Percentiles rank a stretch among this genome's conserved stretches.
Conservation (phyloP, 108 stramenopile species). For the Chaetoceros tenuissimus region DNA sequence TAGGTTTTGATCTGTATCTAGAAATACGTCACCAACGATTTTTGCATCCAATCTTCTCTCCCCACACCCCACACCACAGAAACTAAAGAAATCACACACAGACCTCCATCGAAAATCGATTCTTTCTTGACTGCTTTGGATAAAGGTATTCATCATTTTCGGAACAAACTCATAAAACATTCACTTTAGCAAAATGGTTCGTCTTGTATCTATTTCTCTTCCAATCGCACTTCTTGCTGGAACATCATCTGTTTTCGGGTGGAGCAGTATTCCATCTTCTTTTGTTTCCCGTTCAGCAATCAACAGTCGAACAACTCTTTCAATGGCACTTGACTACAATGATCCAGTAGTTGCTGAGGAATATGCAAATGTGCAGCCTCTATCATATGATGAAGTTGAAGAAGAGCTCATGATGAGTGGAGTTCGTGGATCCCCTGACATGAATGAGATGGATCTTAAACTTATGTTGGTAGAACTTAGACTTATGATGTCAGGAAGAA, state of each 20-base stretch:
- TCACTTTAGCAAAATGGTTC: not conserved
- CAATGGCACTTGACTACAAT: constrained; percentile 82
- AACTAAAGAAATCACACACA: too few relatives aligned
- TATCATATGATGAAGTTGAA: constrained; percentile 74
- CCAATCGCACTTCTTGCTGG: not conserved
- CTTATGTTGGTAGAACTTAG: constrained; percentile 79
- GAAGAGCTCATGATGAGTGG: constrained; percentile 60
- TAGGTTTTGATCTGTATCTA: too few relatives aligned
- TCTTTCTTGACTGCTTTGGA: too few relatives aligned
- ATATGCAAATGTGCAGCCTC: constrained; percentile 55
- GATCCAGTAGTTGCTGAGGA: constrained; percentile 81
- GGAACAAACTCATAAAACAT: too few relatives aligned
- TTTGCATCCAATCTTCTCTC: too few relatives aligned
- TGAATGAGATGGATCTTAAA: constrained; percentile 80
- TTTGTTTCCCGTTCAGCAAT: not conserved
- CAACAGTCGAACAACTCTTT: constrained; percentile 12
- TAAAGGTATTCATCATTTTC: too few relatives aligned
- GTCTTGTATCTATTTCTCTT: not conserved
- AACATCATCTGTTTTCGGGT: not conserved
- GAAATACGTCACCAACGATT: too few relatives aligned
- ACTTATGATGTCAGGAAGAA: constrained; percentile 39
- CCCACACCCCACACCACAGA: too few relatives aligned
- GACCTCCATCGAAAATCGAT: too few relatives aligned
- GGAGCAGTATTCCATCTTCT: not conserved
- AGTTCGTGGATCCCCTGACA: constrained; percentile 52